Evolutionary conservation across 2,329 filamentous ascomycete species (phyloP).

Genomic region (Metarhizium rileyi): DNA sequence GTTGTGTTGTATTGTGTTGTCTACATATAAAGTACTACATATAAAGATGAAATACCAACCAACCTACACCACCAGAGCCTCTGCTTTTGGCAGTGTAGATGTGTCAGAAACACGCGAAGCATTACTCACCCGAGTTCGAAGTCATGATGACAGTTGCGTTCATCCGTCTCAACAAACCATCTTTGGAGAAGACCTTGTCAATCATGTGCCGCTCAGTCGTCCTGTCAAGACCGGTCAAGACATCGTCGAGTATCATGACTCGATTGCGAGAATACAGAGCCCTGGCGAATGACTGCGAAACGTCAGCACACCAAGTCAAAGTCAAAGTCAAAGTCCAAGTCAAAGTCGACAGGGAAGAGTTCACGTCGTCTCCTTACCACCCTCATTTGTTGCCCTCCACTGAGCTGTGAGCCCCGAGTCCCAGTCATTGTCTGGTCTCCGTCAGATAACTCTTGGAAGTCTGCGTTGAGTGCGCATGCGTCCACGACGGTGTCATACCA

Average conservation of each 20-base stretch:
- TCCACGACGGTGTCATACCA: conserved; percentile 13
- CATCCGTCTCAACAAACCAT: conserved; percentile 18
- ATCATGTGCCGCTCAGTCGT: conserved; percentile 29
- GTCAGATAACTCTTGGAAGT: conserved; percentile 12
- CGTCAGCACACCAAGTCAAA: too few species aligned
- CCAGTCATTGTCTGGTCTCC: conserved; percentile 15
- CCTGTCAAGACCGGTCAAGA: conserved; percentile 24
- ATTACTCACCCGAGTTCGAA: not conserved
- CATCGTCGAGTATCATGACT: conserved; percentile 22
- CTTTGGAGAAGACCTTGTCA: conserved; percentile 21
- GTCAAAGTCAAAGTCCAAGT: too few species aligned
- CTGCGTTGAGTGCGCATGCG: conserved; percentile 10
- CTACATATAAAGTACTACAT: too few species aligned
- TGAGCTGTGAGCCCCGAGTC: conserved; percentile 13
- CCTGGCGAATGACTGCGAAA: conserved; percentile 12
- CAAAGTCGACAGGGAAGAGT: too few species aligned
- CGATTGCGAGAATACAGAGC: conserved; percentile 13
- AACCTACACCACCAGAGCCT: too few species aligned
- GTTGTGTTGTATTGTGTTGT: too few species aligned
- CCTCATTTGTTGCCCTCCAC: conserved; percentile 18
- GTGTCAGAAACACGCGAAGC: too few species aligned
- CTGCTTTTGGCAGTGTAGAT: too few species aligned
- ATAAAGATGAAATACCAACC: too few species aligned
- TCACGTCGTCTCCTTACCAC: conserved; percentile 11
- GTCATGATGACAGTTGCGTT: conserved; percentile 1